Evolutionary conservation across 2,329 filamentous ascomycete genomes (phyloP), one percentile per base, ranked within the genome.

Genomic region (Penicillium sp.): DNA sequence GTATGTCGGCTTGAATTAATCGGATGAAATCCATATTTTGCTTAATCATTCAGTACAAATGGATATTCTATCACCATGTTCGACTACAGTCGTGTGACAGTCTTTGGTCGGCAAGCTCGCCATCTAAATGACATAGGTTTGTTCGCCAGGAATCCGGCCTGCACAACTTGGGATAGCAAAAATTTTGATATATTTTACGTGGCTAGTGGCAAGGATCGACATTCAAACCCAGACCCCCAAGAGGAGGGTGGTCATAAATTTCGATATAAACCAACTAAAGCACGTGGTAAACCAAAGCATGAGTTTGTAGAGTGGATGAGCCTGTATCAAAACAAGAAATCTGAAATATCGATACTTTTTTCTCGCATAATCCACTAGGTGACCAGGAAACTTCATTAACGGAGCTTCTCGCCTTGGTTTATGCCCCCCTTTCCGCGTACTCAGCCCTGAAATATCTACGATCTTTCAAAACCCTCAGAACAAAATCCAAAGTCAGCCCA

Each of bases 161-260:
- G 71, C 51, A 69, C 70, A 7, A 70, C 71, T 2, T 74, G 70
- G 70, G 70, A 70, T 34, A 70, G 71, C 2, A 63, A 64, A 34
- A 58, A 72, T 15, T 58, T 61, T 46, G 61, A 72, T 51, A 72
- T 68, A 7, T 52, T 73, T 33, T 74, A 66, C 45, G 53, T 70
- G n/a, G 64, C 70, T 0, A 66, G 60, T 42, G 69, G 62, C 7
- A 64, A 57, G 38, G 65, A 68, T 53, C 59, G 61, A 16, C 56
- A 58, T 15, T 15, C 42, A n/a, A 49, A 61, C n/a, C 54, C 58
- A 15, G 52, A 53, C 21, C 36, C 52, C 3, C 52, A 60, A 16
- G 70, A 71, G 54, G 67, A 73, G 39, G 70, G 70, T 3, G 71
- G 71, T 0, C 65, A 72, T 56, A 67, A 73, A 63, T 73, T 72